Evolutionary conservation across 2,329 filamentous ascomycete genomes (phyloP), one percentile per base, ranked within the genome.

Genomic region (Cordyceps cateniannulata): DNA sequence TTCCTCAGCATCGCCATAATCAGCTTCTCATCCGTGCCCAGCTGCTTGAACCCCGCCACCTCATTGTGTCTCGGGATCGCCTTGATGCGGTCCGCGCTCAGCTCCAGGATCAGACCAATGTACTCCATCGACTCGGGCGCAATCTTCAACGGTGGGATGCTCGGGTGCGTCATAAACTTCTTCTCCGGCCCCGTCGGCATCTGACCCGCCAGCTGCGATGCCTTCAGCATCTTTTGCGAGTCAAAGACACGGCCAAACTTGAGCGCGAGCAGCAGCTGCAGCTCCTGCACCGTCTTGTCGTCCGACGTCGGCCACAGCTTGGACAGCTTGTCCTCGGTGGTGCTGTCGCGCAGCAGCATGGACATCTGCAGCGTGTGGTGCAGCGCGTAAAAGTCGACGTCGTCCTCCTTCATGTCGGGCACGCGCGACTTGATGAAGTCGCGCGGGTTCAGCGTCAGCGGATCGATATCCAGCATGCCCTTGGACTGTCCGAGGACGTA

Each of bases 201-300:
- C 5, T 40, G 10, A 32, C 50, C 50, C 9, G 20, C 50, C 5
- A 52, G 50, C 32, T 52, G 32, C 10, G 32, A 12, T 1, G 50
- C 29, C 14, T n/a, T 20, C 12, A 20, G 14, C 29, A 40, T 2
- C 50, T 52, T 52, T 18, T 52, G 50, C 50, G 29, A 16, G 50
- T 52, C 50, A 24, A 52, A 52, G 1, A 38, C 32, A 1, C 50
- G 50, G 32, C 50, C 50, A 40, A 52, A 52, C 32, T 52, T 52
- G 50, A 52, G 50, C 50, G 50, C 50, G 5, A 52, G 50, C 20
- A 52, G 50, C 32, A 52, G n/a, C 32, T 52, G 50, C 50, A 52
- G 50, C 20, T 52, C 50, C 50, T 25, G 32, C 20, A 40, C 50
- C 32, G 50, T 25, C 50, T 38, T n/a, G 7, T 9, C 35, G 50